Evolutionary conservation across 768 basidiomycete genomes (phyloP), one percentile per base, ranked within the genome.

Genomic region (Crepidotus variabilis): DNA sequence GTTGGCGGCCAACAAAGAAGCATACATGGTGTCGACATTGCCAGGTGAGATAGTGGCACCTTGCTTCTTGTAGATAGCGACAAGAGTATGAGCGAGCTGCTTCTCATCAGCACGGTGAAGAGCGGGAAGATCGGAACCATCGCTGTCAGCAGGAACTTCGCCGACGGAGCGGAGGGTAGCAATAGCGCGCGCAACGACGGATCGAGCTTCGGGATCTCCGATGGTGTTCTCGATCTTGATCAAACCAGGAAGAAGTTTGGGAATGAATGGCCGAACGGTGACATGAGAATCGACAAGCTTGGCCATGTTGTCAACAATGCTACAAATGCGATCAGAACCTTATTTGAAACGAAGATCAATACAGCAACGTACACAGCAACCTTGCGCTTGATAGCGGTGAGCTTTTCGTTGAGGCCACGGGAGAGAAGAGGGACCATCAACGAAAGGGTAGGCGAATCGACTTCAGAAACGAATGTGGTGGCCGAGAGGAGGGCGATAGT

Each of bases 381-480:
- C 78, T 95, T 96, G 63, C 95, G 94, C 83, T 97, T 97, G 63
- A 87, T 96, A 61, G 95, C 87, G 51, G 95, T 97, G 59, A 94
- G 82, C 78, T 96, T 96, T 82, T 98, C 95, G 60, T 74, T 82
- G 61, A 96, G 81, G 85, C 95, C 95, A 81, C 95, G 92, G 58
- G 92, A 84, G 54, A 98, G 79, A 18, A 98, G 87, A 68, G 95
- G 95, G 58, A 95, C 95, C 93, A 98, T 97, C 63, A 98, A 86
- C 65, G 95, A 97, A 63, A 98, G 88, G 63, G 95, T 97, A 55
- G 94, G 83, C 50, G 94, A 94, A 67, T 97, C 95, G 75, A 98
- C 95, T 82, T 98, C 95, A 52, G 95, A 92, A 92, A 98, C 95
- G 87, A 97, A 98, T 74, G 95, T 98, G 75, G 95, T 98, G 57